These are phyloP conservation scores for Penicillium olsonii DNA, from an alignment of 2,329 filamentous ascomycete genomes.

Conservation along the genomic window DNA sequence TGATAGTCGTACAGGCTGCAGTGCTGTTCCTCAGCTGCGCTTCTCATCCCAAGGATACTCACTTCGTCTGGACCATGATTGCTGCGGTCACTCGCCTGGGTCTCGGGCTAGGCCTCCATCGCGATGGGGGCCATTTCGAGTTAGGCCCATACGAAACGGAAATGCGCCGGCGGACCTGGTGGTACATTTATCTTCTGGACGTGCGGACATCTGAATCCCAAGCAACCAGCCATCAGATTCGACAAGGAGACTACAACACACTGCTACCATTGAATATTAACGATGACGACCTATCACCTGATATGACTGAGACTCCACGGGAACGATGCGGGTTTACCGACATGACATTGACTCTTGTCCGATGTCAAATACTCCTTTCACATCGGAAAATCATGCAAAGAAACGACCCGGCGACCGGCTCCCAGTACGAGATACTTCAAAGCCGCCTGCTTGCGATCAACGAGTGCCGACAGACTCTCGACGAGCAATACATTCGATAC, in stretches of 20 bases:
- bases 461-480: not conserved
- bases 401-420: not conserved
- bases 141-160: constrained; percentile 20
- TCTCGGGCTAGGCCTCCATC: constrained; percentile 9
- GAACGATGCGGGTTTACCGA: constrained; percentile 17
- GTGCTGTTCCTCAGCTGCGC: constrained; percentile 6
- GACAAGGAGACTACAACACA: constrained; percentile 13
- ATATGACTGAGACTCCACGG: constrained; percentile 8
- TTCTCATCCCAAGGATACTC: not conserved
- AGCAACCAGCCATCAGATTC: constrained; percentile 11
- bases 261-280: constrained; percentile 18
- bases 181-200: constrained; percentile 2
- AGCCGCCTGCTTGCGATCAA: not conserved
- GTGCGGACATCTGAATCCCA: constrained; percentile 9
- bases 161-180: constrained; percentile 14
- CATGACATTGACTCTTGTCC: constrained; percentile 26
- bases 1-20: constrained; percentile 2
- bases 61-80: constrained; percentile 7
- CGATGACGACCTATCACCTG: constrained; percentile 15
- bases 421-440: not conserved
- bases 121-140: constrained; percentile 3
- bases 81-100: not conserved
- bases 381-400: not conserved
- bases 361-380: constrained; percentile 11
- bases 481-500: not conserved